Evolutionary conservation across 2,329 filamentous ascomycete genomes (phyloP).

Genomic region (Kalaharituber pfeilii): DNA sequence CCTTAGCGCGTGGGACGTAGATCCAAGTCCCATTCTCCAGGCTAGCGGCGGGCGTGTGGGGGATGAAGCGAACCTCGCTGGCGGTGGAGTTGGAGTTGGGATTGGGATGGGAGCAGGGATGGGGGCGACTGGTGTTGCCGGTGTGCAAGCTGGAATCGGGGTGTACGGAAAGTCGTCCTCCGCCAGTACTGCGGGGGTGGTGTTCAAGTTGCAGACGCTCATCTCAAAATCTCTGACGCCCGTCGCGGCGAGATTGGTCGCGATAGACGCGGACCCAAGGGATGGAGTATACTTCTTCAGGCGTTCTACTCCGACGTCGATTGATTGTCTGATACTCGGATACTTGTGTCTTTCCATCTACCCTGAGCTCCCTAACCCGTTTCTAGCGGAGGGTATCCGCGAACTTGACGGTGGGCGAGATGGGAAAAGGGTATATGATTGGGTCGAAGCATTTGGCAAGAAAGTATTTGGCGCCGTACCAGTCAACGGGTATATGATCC

Average conservation of each 20-base stretch:
- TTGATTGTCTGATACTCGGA: conserved; percentile 67
- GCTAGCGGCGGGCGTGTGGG: neutral
- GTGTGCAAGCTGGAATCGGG: neutral
- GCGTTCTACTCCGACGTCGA: conserved; percentile 36
- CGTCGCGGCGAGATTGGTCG: neutral
- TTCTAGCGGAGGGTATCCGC: conserved; percentile 41
- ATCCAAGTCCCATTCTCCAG: neutral
- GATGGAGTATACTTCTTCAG: conserved; percentile 35
- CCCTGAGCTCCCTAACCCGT: conserved; percentile 42
- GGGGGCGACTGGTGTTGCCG: neutral
- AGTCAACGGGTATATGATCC: conserved; percentile 14
- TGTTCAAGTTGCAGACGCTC: neutral
- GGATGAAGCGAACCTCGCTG: neutral
- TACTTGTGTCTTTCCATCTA: conserved; percentile 60
- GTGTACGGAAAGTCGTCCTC: neutral
- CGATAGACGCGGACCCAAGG: neutral
- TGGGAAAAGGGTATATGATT: conserved; percentile 30
- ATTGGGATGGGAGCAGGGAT: neutral
- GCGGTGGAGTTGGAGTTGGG: neutral
- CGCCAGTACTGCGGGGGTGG: neutral
- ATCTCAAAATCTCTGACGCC: neutral
- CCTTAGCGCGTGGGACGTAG: neutral
- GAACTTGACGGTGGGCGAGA: conserved; percentile 33
- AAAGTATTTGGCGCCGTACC: conserved; percentile 20
- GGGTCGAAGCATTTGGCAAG: conserved; percentile 27